Evolutionary conservation across 2,329 filamentous ascomycete species (phyloP).

Genomic region (Domatiomyces catenatus): DNA sequence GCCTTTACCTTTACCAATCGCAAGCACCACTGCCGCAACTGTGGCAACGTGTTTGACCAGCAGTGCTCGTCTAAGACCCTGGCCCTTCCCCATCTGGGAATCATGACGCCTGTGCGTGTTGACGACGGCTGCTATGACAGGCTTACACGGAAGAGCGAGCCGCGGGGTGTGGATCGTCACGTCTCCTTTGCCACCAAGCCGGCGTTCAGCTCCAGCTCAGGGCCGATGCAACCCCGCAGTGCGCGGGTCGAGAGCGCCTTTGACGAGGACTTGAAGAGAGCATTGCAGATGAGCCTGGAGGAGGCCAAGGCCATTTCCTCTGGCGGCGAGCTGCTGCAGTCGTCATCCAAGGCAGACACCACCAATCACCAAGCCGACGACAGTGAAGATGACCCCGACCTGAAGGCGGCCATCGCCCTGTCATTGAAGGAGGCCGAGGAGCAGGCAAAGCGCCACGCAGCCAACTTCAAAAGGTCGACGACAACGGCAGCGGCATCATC

Average conservation of each 20-base stretch:
- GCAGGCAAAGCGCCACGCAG: constrained; percentile 82
- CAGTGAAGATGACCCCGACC: constrained; percentile 80
- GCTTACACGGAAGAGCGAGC: constrained; percentile 52
- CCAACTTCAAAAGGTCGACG: constrained; percentile 60
- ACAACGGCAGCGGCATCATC: constrained; percentile 38
- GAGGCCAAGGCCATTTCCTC: constrained; percentile 61
- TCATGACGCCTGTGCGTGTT: constrained; percentile 77
- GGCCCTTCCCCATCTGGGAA: constrained; percentile 81
- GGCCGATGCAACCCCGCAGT: constrained; percentile 70
- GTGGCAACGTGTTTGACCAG: constrained; percentile 92
- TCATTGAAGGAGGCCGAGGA: constrained; percentile 95
- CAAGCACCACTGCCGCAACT: constrained; percentile 96
- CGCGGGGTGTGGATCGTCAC: constrained; percentile 13
- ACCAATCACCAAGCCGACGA: constrained; percentile 29
- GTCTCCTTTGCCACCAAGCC: constrained; percentile 40
- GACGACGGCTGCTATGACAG: constrained; percentile 92
- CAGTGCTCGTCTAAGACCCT: constrained; percentile 83
- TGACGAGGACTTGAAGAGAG: constrained; percentile 86
- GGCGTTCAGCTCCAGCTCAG: not conserved
- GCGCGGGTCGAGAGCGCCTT: constrained; percentile 80
- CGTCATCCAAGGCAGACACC: constrained; percentile 26
- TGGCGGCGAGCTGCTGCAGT: constrained; percentile 55
- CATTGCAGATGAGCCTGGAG: constrained; percentile 91
- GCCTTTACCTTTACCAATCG: constrained; percentile 94
- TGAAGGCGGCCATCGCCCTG: constrained; percentile 89